These are phyloP conservation scores for Saturnispora bothae DNA, from an alignment of 805 yeast genomes.

Conservation along the genomic window DNA sequence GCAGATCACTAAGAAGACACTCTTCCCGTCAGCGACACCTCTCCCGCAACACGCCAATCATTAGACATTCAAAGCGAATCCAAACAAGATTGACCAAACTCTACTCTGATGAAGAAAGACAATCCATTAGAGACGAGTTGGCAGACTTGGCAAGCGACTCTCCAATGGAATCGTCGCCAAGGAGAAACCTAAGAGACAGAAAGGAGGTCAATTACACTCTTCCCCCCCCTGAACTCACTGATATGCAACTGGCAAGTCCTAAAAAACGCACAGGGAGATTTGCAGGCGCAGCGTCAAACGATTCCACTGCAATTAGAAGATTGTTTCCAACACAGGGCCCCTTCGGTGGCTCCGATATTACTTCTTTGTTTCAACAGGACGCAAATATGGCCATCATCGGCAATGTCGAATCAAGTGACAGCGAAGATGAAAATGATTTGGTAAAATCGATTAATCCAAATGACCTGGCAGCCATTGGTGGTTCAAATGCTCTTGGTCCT, in stretches of 20 bases:
- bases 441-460: slow-evolving; percentile 27
- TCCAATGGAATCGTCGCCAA: slow-evolving; percentile 39
- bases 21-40: no score
- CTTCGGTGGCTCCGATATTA: slow-evolving; percentile 92
- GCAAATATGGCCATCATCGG: slow-evolving; percentile 27
- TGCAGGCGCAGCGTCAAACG: slow-evolving; percentile 20
- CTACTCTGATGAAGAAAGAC: slow-evolving; percentile 14
- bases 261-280: slow-evolving; percentile 15
- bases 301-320: slow-evolving; percentile 42
- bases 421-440: slow-evolving; percentile 38
- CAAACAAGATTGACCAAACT: slow-evolving; percentile 11
- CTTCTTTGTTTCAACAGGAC: slow-evolving; percentile 59
- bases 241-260: not conserved
- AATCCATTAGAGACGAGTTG: slow-evolving; percentile 53
- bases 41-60: not conserved
- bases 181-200: slow-evolving; percentile 49
- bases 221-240: slow-evolving; percentile 60
- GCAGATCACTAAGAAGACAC: not conserved
- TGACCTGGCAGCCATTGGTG: slow-evolving; percentile 17
- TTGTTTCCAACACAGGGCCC: slow-evolving; percentile 94
- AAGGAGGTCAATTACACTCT: slow-evolving; percentile 70
- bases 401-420: slow-evolving; percentile 33
- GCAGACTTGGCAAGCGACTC: slow-evolving; percentile 50
- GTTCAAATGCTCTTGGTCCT: slow-evolving; percentile 6
- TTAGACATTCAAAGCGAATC: slow-evolving; percentile 4